These are phyloP conservation scores for Trebouxia sp. DNA, from an alignment of 139 green algal species.

Conservation along the genomic window DNA sequence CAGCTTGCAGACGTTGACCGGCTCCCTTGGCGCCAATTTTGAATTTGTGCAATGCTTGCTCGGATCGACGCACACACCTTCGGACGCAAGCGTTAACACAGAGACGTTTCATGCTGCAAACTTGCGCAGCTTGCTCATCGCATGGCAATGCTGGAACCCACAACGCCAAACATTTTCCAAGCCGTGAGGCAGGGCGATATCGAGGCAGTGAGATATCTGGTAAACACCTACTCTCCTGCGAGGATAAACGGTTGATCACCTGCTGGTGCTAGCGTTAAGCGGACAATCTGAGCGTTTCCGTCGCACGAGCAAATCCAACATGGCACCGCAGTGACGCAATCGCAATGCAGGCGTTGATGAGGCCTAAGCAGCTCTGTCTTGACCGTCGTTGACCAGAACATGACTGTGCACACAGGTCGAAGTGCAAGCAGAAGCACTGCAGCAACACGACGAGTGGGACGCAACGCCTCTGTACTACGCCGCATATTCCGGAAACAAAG, in stretches of 20 bases:
- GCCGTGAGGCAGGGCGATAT: constrained; percentile 21
- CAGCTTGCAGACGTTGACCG: no score
- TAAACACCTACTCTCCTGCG: background rate
- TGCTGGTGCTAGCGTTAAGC: background rate
- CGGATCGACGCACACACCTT: no score
- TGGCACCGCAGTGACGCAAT: no score
- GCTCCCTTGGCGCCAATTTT: no score
- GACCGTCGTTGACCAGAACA: no score
- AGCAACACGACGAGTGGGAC: constrained; percentile 32
- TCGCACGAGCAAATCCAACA: no score
- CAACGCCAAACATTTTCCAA: background rate
- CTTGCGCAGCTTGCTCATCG: background rate
- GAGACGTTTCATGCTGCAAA: no score
- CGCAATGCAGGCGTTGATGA: no score
- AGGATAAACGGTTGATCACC: no score
- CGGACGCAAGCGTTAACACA: no score
- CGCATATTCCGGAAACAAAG: constrained; percentile 2
- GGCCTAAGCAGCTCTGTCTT: background rate
- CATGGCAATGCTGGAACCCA: background rate
- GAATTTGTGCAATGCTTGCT: no score
- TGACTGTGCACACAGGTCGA: background rate
- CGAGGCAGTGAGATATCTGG: constrained; percentile 25
- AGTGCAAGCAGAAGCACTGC: background rate
- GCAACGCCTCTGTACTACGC: constrained; percentile 27
- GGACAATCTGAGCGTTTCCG: no score